These are phyloP conservation scores for Penicillium psychrofluorescens DNA, from an alignment of 495 filamentous ascomycete species.

Conservation along the genomic window DNA sequence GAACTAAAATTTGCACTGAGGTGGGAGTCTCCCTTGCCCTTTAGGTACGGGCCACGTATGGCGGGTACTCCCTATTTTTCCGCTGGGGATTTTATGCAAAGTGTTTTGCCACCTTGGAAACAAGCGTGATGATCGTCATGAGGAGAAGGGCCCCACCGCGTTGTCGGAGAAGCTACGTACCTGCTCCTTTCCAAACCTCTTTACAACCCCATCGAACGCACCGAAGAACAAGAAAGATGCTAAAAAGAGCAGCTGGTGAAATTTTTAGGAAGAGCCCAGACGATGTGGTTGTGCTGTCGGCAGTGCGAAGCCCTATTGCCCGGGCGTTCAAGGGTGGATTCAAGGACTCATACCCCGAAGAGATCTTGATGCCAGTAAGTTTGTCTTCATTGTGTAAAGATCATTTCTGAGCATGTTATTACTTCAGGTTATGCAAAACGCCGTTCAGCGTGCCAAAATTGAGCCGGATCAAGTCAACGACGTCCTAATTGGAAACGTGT, in stretches of 20 bases:
- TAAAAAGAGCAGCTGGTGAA: slow-evolving; percentile 9
- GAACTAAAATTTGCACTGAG: too few species aligned
- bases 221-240: slow-evolving; percentile 5
- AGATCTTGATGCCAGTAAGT: slow-evolving; percentile 58
- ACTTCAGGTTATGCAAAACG: slow-evolving; percentile 24
- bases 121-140: too few species aligned
- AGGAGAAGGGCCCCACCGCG: too few species aligned
- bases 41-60: too few species aligned
- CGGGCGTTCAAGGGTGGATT: slow-evolving; percentile 71
- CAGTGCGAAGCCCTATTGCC: slow-evolving; percentile 62
- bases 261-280: slow-evolving; percentile 43
- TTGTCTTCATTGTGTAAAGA: not conserved
- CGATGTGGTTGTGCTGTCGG: slow-evolving; percentile 82
- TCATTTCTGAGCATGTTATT: not conserved
- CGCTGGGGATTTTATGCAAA: too few species aligned
- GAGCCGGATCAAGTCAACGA: slow-evolving; percentile 56
- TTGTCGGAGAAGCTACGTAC: too few species aligned
- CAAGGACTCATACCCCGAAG: slow-evolving; percentile 80
- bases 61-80: too few species aligned
- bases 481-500: slow-evolving; percentile 71
- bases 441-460: slow-evolving; percentile 44
- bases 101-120: too few species aligned
- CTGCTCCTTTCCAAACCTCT: too few species aligned
- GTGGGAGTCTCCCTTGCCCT: too few species aligned
- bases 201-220: too few species aligned